Evolutionary conservation across 2,329 filamentous ascomycete species (phyloP), one percentile per base, ranked within the genome.

Genomic region (Juglanconis oblonga): DNA sequence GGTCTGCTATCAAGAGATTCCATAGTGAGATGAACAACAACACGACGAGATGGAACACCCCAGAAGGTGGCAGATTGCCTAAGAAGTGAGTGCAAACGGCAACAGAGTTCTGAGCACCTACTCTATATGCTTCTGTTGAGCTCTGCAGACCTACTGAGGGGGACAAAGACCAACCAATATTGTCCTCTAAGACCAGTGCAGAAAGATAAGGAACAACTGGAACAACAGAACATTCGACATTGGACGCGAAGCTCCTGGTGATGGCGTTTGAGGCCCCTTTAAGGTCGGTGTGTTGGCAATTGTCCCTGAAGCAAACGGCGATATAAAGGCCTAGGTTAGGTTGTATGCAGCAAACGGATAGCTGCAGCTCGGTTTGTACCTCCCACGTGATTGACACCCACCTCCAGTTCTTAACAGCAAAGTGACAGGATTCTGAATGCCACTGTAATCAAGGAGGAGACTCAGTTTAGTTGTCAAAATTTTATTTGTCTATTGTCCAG

Each of bases 301-400:
- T 55, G 56, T 42, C 44, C 31, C 14, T 49, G 57, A 49, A 64
- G 59, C 61, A 62, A 64, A 66, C 57, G 66, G 62, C 65, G 68
- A 70, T 66, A 65, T 73, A 71, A 69, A 71, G 71, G 72, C n/a
- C 48, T 57, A 42, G 36, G 35, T 51, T 32, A 70, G 69, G 71
- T 73, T 74, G 65, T 67, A 69, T 72, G 69, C 71, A 68, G 69
- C 58, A 51, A 61, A 61, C 73, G 73, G 73, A 67, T 74, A 73
- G 72, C 66, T 70, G 73, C 73, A 74, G 68, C 62, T 62, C 63
- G 67, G 67, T 70, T 65, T 67, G 69, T 68, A 70, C 71, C 69
- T 71, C 73, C 67, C 73, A 76, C 73, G 73, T 75, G 72, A 74
- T 63, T 62, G 62, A 68, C 55, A n/a, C 44, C 52, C 42, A 58